Evolutionary conservation across 192 early-diverging fungal genomes (phyloP).

Genomic region (Anaeromyces robustus): DNA sequence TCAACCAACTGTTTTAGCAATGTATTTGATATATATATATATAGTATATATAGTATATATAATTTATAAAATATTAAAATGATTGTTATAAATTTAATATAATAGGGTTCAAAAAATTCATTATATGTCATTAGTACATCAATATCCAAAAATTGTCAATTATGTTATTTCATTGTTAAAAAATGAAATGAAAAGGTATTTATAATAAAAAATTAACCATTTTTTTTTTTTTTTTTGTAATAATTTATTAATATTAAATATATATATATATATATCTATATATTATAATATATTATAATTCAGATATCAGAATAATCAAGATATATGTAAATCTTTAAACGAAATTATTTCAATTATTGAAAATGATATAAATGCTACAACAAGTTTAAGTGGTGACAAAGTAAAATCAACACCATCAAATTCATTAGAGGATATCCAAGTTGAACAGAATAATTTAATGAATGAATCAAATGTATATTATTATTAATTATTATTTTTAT

Average conservation of each 20-base stretch:
- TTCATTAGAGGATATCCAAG: no score
- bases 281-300: no score
- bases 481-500: no score
- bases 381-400: not conserved
- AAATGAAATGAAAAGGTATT: not conserved
- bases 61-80: no score
- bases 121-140: not conserved
- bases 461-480: no score
- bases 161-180: not conserved
- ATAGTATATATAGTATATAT: no score
- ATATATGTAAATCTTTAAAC: not conserved
- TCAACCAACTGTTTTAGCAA: not conserved
- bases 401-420: not conserved
- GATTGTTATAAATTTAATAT: no score
- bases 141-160: not conserved
- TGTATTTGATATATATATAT: not conserved
- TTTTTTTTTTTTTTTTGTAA: no score
- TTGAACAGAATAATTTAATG: no score
- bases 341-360: not conserved
- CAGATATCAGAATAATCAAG: not conserved
- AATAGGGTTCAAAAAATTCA: not conserved
- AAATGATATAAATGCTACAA: not conserved
- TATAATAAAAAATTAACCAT: no score
- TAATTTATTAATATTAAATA: not conserved
- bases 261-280: no score